Percentiles rank a stretch among this genome's conserved stretches.
Conservation (phyloP, 257 asterid genomes). For the Nicotiana otophora region DNA sequence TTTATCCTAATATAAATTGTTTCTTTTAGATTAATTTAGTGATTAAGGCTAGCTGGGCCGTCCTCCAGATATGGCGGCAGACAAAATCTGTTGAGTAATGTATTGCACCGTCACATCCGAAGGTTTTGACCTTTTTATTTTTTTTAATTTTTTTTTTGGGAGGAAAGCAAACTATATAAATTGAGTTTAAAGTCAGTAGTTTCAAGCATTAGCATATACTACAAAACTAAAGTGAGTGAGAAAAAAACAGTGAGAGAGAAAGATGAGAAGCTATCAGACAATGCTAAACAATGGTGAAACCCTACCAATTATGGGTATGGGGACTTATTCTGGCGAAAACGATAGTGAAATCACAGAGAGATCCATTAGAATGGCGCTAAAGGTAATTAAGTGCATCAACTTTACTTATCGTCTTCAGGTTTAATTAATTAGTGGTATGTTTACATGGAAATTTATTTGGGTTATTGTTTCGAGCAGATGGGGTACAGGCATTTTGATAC, state of each 20-base stretch:
- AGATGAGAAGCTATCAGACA: constrained; percentile 47
- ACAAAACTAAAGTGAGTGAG: not conserved
- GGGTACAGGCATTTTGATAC: constrained; percentile 86
- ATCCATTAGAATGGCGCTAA: constrained; percentile 62
- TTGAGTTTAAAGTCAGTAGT: not conserved
- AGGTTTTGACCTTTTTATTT: not conserved
- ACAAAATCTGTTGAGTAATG: not conserved
- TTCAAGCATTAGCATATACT: not conserved
- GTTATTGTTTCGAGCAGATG: constrained; percentile 33
- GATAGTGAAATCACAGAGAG: constrained; percentile 43
- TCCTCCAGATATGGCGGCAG: not conserved
- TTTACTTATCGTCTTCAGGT: not conserved
- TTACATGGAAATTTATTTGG: not conserved
- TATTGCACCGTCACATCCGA: not conserved
- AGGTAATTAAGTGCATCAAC: constrained; percentile 29
- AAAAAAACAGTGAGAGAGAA: not conserved
- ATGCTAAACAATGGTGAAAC: constrained; percentile 65
- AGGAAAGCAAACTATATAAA: not conserved
- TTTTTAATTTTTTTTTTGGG: not conserved
- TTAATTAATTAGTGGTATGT: not conserved
- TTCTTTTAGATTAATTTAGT: not conserved
- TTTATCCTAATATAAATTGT: not conserved
- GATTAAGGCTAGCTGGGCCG: not conserved
- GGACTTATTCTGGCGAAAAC: constrained; percentile 65
- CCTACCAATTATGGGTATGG: constrained; percentile 67